Evolutionary conservation across 2,329 filamentous ascomycete genomes (phyloP).

Genomic region (Fusarium proliferatum): DNA sequence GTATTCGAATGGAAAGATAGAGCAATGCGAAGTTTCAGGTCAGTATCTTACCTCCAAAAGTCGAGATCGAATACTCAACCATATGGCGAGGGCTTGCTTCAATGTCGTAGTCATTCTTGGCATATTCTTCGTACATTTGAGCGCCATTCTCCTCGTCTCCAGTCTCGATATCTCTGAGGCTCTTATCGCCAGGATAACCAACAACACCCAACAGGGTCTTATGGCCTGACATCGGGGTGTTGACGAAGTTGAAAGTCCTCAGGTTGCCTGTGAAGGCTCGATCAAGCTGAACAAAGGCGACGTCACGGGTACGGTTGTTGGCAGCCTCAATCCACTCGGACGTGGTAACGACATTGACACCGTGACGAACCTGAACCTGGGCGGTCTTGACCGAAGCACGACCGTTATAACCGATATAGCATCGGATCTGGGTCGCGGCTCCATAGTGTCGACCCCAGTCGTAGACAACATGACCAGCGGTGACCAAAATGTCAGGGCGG

Average conservation of each 20-base stretch:
- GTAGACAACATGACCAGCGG: conserved; percentile 38
- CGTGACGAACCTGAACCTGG: neutral
- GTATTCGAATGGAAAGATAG: too few relatives aligned
- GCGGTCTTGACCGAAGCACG: conserved; percentile 2
- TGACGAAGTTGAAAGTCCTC: conserved; percentile 33
- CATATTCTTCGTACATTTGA: conserved; percentile 50
- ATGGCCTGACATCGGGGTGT: conserved; percentile 21
- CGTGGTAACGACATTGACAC: conserved; percentile 32
- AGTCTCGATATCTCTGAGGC: conserved; percentile 11
- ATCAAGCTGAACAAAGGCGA: conserved; percentile 44
- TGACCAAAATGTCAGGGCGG: conserved; percentile 32
- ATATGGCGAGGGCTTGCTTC: conserved; percentile 38
- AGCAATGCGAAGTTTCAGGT: too few relatives aligned
- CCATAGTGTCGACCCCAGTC: conserved; percentile 39
- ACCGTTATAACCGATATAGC: conserved; percentile 50
- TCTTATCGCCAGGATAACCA: conserved; percentile 49
- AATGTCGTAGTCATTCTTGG: conserved; percentile 41
- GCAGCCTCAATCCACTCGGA: conserved; percentile 36
- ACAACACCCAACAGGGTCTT: conserved; percentile 45
- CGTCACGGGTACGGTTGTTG: conserved; percentile 32
- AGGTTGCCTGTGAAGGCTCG: conserved; percentile 35
- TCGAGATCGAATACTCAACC: conserved; percentile 48
- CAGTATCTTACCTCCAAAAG: conserved; percentile 44
- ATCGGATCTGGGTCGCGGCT: conserved; percentile 44
- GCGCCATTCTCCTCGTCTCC: conserved; percentile 41